phyloP scores from a whole-genome alignment of 495 filamentous ascomycete species.

The Aspergillus affinis region DNA sequence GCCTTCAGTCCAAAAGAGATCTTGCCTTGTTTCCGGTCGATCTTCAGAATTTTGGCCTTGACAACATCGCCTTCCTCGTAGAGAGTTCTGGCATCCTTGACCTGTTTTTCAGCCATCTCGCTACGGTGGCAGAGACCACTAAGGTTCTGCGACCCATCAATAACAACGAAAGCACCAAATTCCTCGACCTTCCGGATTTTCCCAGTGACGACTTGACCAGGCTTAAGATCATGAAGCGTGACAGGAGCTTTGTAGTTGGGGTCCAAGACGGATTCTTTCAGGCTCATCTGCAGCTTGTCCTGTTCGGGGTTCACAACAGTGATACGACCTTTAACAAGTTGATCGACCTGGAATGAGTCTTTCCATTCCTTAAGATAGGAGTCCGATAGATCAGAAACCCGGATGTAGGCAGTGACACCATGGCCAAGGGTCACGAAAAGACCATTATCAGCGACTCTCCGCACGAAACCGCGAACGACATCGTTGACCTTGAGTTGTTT shows the following conservation, averaged over 20 bases:
- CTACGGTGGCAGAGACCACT: slow-evolving; percentile 90
- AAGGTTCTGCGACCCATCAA: slow-evolving; percentile 80
- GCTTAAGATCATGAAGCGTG: slow-evolving; percentile 68
- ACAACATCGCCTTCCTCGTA: slow-evolving; percentile 87
- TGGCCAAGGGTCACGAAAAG: slow-evolving; percentile 79
- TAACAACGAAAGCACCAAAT: slow-evolving; percentile 88
- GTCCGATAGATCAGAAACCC: slow-evolving; percentile 86
- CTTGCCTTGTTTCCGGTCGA: slow-evolving; percentile 69
- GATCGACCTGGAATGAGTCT: slow-evolving; percentile 76
- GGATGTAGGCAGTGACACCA: slow-evolving; percentile 76
- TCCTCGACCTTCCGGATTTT: slow-evolving; percentile 91
- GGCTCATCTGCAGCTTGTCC: slow-evolving; percentile 77
- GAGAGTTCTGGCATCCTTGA: slow-evolving; percentile 76
- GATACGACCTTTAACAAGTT: slow-evolving; percentile 86
- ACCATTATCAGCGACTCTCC: slow-evolving; percentile 80
- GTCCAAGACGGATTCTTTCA: slow-evolving; percentile 82
- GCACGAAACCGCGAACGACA: slow-evolving; percentile 84
- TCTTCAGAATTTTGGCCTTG: slow-evolving; percentile 80
- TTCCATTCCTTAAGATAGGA: slow-evolving; percentile 95
- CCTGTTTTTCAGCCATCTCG: slow-evolving; percentile 79
- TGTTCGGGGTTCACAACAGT: slow-evolving; percentile 60
- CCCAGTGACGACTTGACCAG: slow-evolving; percentile 79
- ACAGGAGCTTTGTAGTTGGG: slow-evolving; percentile 70
- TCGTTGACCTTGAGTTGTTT: slow-evolving; percentile 75
- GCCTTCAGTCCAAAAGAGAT: slow-evolving; percentile 91